Evolutionary conservation across 148 eudicot genomes (phyloP), one percentile per base, ranked within the genome.

Genomic region (Persicaria tinctoria): DNA sequence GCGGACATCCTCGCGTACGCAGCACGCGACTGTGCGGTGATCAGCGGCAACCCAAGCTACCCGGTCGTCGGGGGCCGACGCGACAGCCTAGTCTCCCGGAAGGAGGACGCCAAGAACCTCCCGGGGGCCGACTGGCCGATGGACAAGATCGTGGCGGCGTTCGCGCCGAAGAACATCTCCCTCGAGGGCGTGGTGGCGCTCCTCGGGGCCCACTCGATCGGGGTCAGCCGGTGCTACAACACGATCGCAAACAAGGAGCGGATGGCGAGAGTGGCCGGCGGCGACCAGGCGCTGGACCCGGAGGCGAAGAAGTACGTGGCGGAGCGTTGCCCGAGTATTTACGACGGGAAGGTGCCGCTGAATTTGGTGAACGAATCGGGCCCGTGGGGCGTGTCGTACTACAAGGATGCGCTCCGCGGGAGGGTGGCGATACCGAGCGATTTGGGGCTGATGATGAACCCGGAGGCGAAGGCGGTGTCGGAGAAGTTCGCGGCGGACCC

Each of bases 1-100:
- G 20, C 89, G 46, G 87, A 86, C 70, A 82, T 86, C 51, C 82
- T 84, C 38, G 75, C 85, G 46, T 80, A 79, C 71, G 87, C 87
- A 6, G 72, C 85, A 2, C 84, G 89, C 6, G 82, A 84, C 60
- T 81, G 79, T 9, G 83, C 80, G 51, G 57, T 59, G 46, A 75
- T 80, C 81, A 75, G 81, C 62, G 87, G 87, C 0, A 87, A 87
- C 2, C 85, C 84, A 0, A 77, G 12, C 64, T 83, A 79, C 74
- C 14, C 75, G 5, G 74, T 82, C 78, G 20, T 38, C 0, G 81
- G 82, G 9, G 87, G 87, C 14, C 77, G 85, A 12, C 77, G 74
- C 55, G 85, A 84, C 38, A 76, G 83, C 8, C 72, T 76, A 5
- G n/a, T 70, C 50, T 84, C 87, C 14, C n/a, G 68, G 38, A 6